Conservation (phyloP, 805 yeast species). For the Candida endomychidarum region DNA sequence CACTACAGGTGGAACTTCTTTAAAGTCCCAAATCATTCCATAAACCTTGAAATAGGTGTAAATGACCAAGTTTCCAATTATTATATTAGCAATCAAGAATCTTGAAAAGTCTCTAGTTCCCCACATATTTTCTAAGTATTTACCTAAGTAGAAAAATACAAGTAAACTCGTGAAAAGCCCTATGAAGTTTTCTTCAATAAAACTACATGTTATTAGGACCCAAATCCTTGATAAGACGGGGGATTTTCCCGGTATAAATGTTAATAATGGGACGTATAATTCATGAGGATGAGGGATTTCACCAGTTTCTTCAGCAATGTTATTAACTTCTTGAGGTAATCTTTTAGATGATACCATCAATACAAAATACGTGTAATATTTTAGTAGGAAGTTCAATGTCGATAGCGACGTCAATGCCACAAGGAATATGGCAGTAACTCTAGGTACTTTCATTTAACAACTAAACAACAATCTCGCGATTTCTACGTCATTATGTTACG, state of each 20-base stretch:
- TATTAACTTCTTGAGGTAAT: constrained; percentile 21
- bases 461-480: neutral
- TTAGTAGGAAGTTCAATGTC: constrained; percentile 32
- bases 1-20: constrained; percentile 42
- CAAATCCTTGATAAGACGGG: constrained; percentile 45
- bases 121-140: constrained; percentile 68
- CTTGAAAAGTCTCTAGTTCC: constrained; percentile 51
- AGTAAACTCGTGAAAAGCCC: constrained; percentile 37
- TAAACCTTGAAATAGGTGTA: constrained; percentile 25
- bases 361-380: constrained; percentile 39
- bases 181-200: constrained; percentile 46
- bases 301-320: constrained; percentile 32
- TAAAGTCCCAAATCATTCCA: constrained; percentile 15
- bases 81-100: constrained; percentile 41
- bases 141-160: constrained; percentile 52
- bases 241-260: constrained; percentile 47
- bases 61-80: constrained; percentile 35
- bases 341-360: constrained; percentile 30
- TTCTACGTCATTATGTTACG: neutral
- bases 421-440: constrained; percentile 33
- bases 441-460: constrained; percentile 32
- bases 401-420: constrained; percentile 33
- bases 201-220: constrained; percentile 48
- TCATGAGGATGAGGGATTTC: constrained; percentile 46
- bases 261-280: constrained; percentile 49